phyloP scores from a whole-genome alignment of 768 basidiomycete species.

The Ramaria sp. region DNA sequence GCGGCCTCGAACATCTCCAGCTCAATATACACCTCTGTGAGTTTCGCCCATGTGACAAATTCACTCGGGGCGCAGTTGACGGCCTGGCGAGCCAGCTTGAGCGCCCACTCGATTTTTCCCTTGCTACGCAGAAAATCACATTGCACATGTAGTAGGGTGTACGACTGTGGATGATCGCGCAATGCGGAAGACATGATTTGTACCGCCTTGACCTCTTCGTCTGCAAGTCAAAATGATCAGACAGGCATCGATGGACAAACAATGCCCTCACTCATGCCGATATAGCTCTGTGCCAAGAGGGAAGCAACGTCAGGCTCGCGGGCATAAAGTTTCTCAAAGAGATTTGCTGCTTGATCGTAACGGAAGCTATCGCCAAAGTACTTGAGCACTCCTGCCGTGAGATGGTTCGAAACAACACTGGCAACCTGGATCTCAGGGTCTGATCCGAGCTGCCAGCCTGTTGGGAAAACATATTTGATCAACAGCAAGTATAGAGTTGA shows the following conservation, averaged over 20 bases:
- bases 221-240: conserved; percentile 29
- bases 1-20: conserved; percentile 83
- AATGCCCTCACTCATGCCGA: conserved; percentile 84
- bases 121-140: conserved; percentile 89
- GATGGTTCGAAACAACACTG: conserved; percentile 90
- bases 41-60: conserved; percentile 97
- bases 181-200: conserved; percentile 85
- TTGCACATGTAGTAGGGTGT: conserved; percentile 88
- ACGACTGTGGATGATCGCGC: conserved; percentile 80
- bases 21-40: conserved; percentile 92
- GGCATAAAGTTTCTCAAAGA: conserved; percentile 85
- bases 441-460: conserved; percentile 97
- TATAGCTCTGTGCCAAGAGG: conserved; percentile 78
- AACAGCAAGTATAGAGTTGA: background rate
- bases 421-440: conserved; percentile 99
- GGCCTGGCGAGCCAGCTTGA: conserved; percentile 85
- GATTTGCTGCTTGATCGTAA: conserved; percentile 77
- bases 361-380: conserved; percentile 92
- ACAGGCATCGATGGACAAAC: background rate
- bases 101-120: conserved; percentile 77
- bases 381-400: conserved; percentile 90
- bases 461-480: background rate
- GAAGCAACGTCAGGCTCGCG: conserved; percentile 85
- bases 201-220: conserved; percentile 97
- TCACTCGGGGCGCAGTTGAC: conserved; percentile 98